Conservation (phyloP, 2,329 filamentous ascomycete species). For the Penicillium sp. region DNA sequence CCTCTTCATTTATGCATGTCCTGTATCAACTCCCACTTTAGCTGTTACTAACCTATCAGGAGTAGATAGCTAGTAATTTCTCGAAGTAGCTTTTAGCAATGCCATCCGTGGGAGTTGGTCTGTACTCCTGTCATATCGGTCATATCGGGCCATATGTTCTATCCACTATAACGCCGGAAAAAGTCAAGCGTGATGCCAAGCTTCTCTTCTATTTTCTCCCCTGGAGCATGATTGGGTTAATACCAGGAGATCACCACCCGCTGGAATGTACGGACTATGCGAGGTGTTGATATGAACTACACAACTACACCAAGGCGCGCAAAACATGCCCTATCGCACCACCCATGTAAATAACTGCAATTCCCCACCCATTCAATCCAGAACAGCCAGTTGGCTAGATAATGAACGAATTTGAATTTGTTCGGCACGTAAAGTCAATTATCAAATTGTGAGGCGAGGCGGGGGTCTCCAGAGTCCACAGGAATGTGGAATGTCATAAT, state of each 20-base stretch:
- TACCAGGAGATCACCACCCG: neutral
- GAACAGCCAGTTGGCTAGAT: neutral
- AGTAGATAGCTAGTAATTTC: neutral
- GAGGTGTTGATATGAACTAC: neutral
- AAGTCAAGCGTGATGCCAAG: neutral
- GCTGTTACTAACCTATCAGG: too few relatives aligned
- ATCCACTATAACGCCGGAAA: neutral
- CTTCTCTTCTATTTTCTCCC: neutral
- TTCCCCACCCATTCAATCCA: too few relatives aligned
- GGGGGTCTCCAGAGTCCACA: neutral
- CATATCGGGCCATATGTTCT: too few relatives aligned
- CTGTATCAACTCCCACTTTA: too few relatives aligned
- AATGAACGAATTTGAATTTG: neutral
- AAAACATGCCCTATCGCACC: neutral
- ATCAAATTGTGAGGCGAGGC: neutral
- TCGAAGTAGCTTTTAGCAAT: neutral
- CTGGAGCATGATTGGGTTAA: neutral
- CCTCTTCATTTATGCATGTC: too few relatives aligned
- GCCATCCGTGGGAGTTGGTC: neutral
- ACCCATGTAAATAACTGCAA: neutral
- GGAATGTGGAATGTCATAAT: slow-evolving; percentile 23
- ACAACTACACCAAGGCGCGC: neutral
- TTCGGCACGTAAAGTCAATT: neutral
- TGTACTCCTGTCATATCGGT: slow-evolving; percentile 5
- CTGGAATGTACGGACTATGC: neutral